phyloP scores from a whole-genome alignment of 2,329 filamentous ascomycete species.

The Aspergillus brasiliensis region DNA sequence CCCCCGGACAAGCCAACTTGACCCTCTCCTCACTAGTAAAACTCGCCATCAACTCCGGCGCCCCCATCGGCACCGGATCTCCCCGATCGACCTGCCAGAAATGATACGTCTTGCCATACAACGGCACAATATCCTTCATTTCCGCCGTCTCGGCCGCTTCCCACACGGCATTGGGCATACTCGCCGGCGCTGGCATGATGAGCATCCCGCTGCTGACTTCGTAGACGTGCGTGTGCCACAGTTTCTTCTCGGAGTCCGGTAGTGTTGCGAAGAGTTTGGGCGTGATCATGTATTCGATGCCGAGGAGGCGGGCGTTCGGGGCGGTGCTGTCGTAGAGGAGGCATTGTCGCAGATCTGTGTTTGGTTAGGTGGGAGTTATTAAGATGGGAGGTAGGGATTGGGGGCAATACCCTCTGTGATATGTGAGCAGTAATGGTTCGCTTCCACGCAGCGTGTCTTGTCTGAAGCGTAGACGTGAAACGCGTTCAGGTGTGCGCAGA shows the following conservation, averaged over 20 bases:
- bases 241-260: constrained; percentile 65
- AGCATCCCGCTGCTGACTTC: constrained; percentile 50
- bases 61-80: constrained; percentile 63
- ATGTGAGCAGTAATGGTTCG: constrained; percentile 85
- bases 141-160: constrained; percentile 75
- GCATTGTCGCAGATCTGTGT: constrained; percentile 74
- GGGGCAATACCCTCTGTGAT: constrained; percentile 60
- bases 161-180: constrained; percentile 63
- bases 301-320: constrained; percentile 71
- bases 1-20: constrained; percentile 8
- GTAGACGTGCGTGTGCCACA: constrained; percentile 74
- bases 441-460: constrained; percentile 67
- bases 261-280: constrained; percentile 68
- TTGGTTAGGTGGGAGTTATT: neutral
- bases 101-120: constrained; percentile 86
- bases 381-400: neutral
- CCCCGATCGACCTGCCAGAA: constrained; percentile 83
- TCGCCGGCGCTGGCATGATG: constrained; percentile 41
- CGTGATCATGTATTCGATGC: constrained; percentile 86
- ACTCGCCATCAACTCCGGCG: constrained; percentile 66
- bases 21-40: constrained; percentile 40
- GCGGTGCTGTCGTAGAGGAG: constrained; percentile 76
- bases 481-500: constrained; percentile 85
- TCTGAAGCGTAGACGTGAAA: constrained; percentile 82
- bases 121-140: constrained; percentile 72